A percentile compares a stretch with the other conserved stretches of the same genome.
Evolutionary conservation across 176 grass and related monocot species (phyloP).

Genomic region (Metroxylon sagu): DNA sequence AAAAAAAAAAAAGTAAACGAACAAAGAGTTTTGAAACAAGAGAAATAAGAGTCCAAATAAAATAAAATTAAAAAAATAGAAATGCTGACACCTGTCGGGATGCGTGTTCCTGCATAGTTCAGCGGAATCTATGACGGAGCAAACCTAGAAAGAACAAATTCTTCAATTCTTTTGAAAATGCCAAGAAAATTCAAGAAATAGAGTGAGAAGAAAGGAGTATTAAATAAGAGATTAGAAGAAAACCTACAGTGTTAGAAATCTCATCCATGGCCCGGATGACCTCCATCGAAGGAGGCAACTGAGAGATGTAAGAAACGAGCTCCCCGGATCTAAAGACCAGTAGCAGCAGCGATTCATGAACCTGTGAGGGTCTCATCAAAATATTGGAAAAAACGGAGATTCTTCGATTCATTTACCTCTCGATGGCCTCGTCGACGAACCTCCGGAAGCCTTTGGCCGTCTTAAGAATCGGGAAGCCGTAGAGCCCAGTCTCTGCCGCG

Average conservation of each 20-base stretch:
- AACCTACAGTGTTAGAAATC: constrained; percentile 71
- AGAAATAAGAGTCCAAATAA: constrained; percentile 3
- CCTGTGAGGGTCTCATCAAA: neutral
- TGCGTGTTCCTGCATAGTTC: constrained; percentile 85
- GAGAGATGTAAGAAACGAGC: constrained; percentile 51
- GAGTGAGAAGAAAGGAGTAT: neutral
- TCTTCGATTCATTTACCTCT: constrained; percentile 22
- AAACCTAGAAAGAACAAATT: constrained; percentile 46
- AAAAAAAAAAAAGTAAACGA: neutral
- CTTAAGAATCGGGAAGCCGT: constrained; percentile 59
- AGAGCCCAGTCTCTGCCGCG: constrained; percentile 38
- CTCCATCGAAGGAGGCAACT: constrained; percentile 48
- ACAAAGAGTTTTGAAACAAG: neutral
- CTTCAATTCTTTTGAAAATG: neutral
- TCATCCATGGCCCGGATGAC: constrained; percentile 82
- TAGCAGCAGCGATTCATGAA: neutral
- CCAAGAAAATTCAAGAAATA: neutral
- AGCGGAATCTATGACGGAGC: constrained; percentile 81
- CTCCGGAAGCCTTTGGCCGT: constrained; percentile 75
- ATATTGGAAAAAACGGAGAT: neutral
- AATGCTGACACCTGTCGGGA: constrained; percentile 49
- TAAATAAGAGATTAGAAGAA: neutral
- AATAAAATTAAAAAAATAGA: neutral
- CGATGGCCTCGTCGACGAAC: constrained; percentile 79
- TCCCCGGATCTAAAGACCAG: constrained; percentile 56